A percentile compares a stretch with the other conserved stretches of the same genome.
Evolutionary conservation across 352 stramenopile species (phyloP).

Genomic region (Globisporangium mamillatum): DNA sequence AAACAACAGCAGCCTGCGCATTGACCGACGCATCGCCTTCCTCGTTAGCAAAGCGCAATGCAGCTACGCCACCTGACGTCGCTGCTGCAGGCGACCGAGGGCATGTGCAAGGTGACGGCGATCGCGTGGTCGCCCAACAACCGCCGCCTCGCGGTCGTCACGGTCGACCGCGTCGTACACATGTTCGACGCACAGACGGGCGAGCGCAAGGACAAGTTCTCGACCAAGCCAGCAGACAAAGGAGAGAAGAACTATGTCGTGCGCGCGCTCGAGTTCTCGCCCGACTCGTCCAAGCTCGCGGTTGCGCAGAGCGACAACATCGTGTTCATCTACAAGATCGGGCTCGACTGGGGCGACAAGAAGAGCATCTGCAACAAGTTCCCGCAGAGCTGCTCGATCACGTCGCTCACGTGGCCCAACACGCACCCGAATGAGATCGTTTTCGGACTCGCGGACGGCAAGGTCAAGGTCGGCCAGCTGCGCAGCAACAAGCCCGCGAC

Average conservation of each 20-base stretch:
- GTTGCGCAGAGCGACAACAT: slow-evolving; percentile 96
- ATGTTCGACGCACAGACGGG: slow-evolving; percentile 92
- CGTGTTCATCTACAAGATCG: slow-evolving; percentile 96
- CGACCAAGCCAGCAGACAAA: slow-evolving; percentile 93
- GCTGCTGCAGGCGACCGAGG: slow-evolving; percentile 87
- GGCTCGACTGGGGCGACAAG: slow-evolving; percentile 92
- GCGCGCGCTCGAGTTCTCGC: slow-evolving; percentile 89
- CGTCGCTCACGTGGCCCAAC: slow-evolving; percentile 88
- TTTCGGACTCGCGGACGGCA: slow-evolving; percentile 93
- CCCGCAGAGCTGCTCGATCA: slow-evolving; percentile 78
- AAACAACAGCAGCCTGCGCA: background rate
- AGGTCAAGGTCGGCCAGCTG: slow-evolving; percentile 92
- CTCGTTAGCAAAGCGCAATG: slow-evolving; percentile 45
- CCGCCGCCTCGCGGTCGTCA: slow-evolving; percentile 89
- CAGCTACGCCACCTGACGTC: slow-evolving; percentile 92
- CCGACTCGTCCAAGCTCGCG: slow-evolving; percentile 92
- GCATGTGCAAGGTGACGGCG: slow-evolving; percentile 91
- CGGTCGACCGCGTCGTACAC: slow-evolving; percentile 90
- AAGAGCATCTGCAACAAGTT: slow-evolving; percentile 98
- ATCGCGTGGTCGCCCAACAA: slow-evolving; percentile 93
- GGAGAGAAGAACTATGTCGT: slow-evolving; percentile 95
- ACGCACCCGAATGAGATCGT: slow-evolving; percentile 91
- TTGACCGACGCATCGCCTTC: background rate
- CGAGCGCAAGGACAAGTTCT: slow-evolving; percentile 94
- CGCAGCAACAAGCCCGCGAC: slow-evolving; percentile 91